These are phyloP conservation scores for Stenocarpella maydis DNA, from an alignment of 2,329 filamentous ascomycete genomes.

Conservation along the genomic window DNA sequence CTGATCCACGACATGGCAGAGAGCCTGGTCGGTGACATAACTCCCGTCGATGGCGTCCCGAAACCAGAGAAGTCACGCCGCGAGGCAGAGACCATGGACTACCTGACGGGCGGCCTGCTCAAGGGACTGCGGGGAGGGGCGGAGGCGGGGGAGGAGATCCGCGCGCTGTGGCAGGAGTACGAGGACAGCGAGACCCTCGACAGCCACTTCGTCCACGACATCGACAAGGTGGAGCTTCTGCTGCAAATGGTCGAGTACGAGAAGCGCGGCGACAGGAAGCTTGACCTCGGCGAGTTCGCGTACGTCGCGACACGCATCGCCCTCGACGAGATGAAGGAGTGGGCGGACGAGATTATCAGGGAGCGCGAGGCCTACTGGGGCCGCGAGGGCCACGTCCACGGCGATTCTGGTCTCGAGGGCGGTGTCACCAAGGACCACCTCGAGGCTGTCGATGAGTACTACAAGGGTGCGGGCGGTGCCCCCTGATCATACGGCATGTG, in stretches of 20 bases:
- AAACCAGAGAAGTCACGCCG: conserved; percentile 91
- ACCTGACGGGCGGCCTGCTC: conserved; percentile 77
- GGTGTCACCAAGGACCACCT: conserved; percentile 49
- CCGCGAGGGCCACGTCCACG: conserved; percentile 54
- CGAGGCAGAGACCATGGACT: conserved; percentile 91
- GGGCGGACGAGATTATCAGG: conserved; percentile 78
- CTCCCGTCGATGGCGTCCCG: conserved; percentile 83
- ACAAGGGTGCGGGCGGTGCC: conserved; percentile 42
- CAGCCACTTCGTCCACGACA: conserved; percentile 90
- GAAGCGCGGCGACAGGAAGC: conserved; percentile 67
- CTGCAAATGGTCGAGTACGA: conserved; percentile 98
- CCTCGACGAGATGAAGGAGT: conserved; percentile 79
- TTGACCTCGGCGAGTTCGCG: conserved; percentile 87
- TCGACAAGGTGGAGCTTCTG: conserved; percentile 96
- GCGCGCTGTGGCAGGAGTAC: conserved; percentile 91
- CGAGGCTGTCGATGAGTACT: conserved; percentile 60
- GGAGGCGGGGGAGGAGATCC: conserved; percentile 72
- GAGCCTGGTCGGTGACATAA: conserved; percentile 93
- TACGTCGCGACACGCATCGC: conserved; percentile 78
- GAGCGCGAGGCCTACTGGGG: conserved; percentile 82
- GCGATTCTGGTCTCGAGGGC: conserved; percentile 52
- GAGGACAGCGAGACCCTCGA: conserved; percentile 87
- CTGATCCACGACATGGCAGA: conserved; percentile 98
- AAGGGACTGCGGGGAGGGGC: conserved; percentile 77
- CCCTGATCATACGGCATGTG: background rate